These are phyloP conservation scores for Stereum hirsutum DNA, from an alignment of 1,284 basidiomycete genomes.

Conservation along the genomic window DNA sequence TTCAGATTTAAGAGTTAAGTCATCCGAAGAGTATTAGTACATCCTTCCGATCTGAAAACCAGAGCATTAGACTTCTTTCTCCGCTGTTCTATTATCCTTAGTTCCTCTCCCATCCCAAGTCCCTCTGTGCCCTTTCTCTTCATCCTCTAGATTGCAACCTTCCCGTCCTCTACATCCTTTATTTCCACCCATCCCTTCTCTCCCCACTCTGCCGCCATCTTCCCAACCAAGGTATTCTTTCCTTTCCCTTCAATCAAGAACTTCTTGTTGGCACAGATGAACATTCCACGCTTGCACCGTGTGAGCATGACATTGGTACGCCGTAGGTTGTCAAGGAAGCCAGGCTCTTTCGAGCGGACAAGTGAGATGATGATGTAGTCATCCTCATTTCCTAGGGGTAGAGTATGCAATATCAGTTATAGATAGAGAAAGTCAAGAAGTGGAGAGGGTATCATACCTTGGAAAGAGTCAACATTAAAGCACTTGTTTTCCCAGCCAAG, in stretches of 20 bases:
- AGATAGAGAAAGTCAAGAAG: not conserved
- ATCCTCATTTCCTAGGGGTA: constrained; percentile 28
- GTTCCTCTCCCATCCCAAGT: no score
- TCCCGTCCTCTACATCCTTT: constrained; percentile 31
- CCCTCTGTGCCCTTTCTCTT: no score
- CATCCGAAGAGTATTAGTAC: no score
- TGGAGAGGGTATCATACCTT: no score
- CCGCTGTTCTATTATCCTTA: no score
- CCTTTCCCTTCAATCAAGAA: constrained; percentile 46
- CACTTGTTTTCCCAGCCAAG: constrained; percentile 33
- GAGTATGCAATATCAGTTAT: not conserved
- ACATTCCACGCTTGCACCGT: constrained; percentile 59
- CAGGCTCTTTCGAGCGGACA: constrained; percentile 34
- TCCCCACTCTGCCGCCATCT: constrained; percentile 29
- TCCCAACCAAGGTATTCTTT: constrained; percentile 34
- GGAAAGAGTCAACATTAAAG: constrained; percentile 44
- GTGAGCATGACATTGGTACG: constrained; percentile 66
- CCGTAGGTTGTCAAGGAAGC: constrained; percentile 37
- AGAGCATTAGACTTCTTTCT: no score
- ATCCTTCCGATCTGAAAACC: no score
- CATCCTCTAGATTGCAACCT: constrained; percentile 12
- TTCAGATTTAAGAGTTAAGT: no score
- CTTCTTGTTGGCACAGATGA: constrained; percentile 44
- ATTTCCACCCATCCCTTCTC: constrained; percentile 29
- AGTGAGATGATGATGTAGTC: constrained; percentile 55